Conservation (phyloP, 345 rosid species). For the Brassica rapa region DNA sequence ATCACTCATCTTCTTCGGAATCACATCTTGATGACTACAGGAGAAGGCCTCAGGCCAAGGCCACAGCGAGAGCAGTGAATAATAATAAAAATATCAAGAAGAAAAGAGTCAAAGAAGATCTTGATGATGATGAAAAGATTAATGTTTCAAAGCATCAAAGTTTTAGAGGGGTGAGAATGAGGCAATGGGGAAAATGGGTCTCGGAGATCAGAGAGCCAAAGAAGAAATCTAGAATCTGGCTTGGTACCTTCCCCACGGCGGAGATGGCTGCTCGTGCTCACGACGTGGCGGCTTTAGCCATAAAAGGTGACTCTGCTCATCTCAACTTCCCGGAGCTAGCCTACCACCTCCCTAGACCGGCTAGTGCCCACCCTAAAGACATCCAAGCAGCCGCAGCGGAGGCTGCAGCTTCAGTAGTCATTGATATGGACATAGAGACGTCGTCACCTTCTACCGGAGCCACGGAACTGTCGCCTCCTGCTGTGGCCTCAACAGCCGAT, state of each 20-base stretch:
- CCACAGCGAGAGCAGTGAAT: slow-evolving; percentile 4
- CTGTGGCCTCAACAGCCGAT: slow-evolving; percentile 32
- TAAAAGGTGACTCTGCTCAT: slow-evolving; percentile 78
- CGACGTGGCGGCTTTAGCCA: slow-evolving; percentile 86
- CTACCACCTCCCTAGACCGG: slow-evolving; percentile 70
- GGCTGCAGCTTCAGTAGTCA: slow-evolving; percentile 49
- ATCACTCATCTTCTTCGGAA: slow-evolving; percentile 8
- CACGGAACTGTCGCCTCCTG: slow-evolving; percentile 30
- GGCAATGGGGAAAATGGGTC: slow-evolving; percentile 98
- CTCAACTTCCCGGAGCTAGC: slow-evolving; percentile 92
- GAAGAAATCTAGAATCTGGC: slow-evolving; percentile 95
- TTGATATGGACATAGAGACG: slow-evolving; percentile 30
- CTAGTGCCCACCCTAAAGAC: slow-evolving; percentile 70
- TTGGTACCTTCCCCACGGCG: slow-evolving; percentile 83
- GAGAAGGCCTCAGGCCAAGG: slow-evolving; percentile 12
- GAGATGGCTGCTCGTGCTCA: slow-evolving; percentile 99
- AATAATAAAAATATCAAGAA: background rate
- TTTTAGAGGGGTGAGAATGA: slow-evolving; percentile 84
- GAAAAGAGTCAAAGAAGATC: slow-evolving; percentile 27
- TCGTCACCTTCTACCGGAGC: slow-evolving; percentile 18
- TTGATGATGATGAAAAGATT: slow-evolving; percentile 17
- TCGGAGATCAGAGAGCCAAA: slow-evolving; percentile 94
- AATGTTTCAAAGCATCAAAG: slow-evolving; percentile 54
- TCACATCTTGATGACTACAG: slow-evolving; percentile 14
- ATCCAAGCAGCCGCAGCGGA: slow-evolving; percentile 83